Evolutionary conservation across 352 stramenopile species (phyloP), one percentile per base, ranked within the genome.

Genomic region (Phytopythium montanum): DNA sequence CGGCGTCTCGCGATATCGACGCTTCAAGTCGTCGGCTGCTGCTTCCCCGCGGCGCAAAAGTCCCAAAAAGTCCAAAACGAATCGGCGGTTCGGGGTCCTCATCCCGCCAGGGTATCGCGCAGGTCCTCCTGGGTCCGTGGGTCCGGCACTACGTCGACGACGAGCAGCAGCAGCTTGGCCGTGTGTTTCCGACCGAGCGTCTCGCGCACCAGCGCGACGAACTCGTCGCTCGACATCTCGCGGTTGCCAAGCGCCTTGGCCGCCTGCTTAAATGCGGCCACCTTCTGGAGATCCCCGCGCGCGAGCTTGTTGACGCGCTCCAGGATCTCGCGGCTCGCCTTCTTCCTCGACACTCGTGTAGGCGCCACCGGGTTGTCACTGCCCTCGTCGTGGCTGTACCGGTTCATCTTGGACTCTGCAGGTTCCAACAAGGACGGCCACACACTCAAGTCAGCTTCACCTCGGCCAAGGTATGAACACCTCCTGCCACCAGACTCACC

Each of bases 191-290:
- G 76, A 36, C 76, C 76, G 54, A 90, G 89, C 10, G 76, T 88
- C 38, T 68, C 61, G 36, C 72, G 73, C 59, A 90, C 52, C 36
- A 88, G 87, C 38, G 68, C 54, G 13, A 87, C 77, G 56, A 92
- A 92, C 28, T 75, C 76, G 53, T 75, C 62, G 5, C 72, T 75
- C 26, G 68, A 80, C 80, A 92, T 90, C 31, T 90, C 77, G 56
- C 87, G 69, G 42, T 78, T 90, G 26, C 82, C 82, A 25, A 92
- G 75, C 7, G 76, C 76, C 46, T 88, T 88, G 6, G 82, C 82
- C 16, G 76, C 76, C 36, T 81, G 74, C 59, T 89, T 90, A 58
- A 92, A 92, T 31, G 83, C 67, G 5, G 59, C 53, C 14, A 92
- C 70, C 26, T 66, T 70, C 36, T 79, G 62, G 5, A 64, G n/a